A percentile compares a stretch with the other conserved stretches of the same genome.
These are phyloP conservation scores for Jamesozyma hellenica DNA, from an alignment of 805 yeast genomes.

Conservation along the genomic window DNA sequence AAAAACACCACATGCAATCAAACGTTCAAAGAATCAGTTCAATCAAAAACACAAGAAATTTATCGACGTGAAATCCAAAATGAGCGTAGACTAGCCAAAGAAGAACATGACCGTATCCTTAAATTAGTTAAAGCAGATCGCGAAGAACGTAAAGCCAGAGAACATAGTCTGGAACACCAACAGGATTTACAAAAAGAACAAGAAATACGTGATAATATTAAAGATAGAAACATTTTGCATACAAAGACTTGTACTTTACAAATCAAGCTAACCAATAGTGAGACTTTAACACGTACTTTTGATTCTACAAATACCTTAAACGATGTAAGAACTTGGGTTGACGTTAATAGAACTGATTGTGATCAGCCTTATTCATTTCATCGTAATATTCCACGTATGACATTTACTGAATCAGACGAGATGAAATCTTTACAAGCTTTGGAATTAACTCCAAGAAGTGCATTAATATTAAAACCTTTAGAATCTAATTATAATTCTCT, in stretches of 20 bases:
- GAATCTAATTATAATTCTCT: constrained; percentile 15
- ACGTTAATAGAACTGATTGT: constrained; percentile 39
- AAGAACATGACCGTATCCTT: constrained; percentile 49
- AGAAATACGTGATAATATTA: constrained; percentile 23
- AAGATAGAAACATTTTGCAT: constrained; percentile 15
- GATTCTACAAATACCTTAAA: constrained; percentile 35
- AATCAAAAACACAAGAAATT: constrained; percentile 18
- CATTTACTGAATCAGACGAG: constrained; percentile 57
- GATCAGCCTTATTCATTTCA: constrained; percentile 38
- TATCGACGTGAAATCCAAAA: constrained; percentile 26
- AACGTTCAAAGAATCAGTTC: constrained; percentile 17
- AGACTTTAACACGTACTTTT: constrained; percentile 44
- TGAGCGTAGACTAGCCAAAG: constrained; percentile 28
- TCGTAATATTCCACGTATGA: constrained; percentile 48
- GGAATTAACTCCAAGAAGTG: constrained; percentile 62
- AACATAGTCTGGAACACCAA: neutral
- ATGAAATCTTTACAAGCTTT: constrained; percentile 41
- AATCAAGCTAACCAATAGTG: constrained; percentile 62
- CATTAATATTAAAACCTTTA: constrained; percentile 60
- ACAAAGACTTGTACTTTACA: constrained; percentile 35
- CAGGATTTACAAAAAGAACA: constrained; percentile 5
- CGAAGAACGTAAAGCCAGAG: constrained; percentile 11
- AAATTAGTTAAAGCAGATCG: constrained; percentile 31
- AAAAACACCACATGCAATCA: neutral
- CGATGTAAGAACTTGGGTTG: constrained; percentile 56